phyloP scores from a whole-genome alignment of 805 yeast species.

The Pichia membranifaciens region DNA sequence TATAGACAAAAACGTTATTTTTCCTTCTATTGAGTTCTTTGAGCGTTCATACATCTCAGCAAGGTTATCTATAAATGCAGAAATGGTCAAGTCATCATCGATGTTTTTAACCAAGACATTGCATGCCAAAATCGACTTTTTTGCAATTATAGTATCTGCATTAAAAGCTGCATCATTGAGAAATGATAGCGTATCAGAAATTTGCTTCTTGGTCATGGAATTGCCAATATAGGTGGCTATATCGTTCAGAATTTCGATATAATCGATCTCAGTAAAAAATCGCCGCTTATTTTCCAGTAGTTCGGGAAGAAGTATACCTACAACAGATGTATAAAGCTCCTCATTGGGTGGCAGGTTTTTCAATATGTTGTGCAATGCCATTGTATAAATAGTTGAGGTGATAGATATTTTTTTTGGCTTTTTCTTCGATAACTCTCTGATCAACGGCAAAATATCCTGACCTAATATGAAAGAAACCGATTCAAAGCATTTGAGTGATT shows the following conservation, averaged over 20 bases:
- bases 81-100: constrained; percentile 8
- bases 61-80: background rate
- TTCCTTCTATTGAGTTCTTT: constrained; percentile 7
- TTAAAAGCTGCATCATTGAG: constrained; percentile 34
- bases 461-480: constrained; percentile 32
- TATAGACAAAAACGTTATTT: background rate
- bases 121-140: constrained; percentile 38
- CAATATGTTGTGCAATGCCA: constrained; percentile 45
- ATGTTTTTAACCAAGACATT: constrained; percentile 29
- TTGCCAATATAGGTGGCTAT: constrained; percentile 41
- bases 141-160: constrained; percentile 41
- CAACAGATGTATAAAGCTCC: constrained; percentile 22
- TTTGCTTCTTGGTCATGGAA: constrained; percentile 22
- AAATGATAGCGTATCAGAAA: constrained; percentile 20
- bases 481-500: constrained; percentile 52
- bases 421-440: constrained; percentile 25
- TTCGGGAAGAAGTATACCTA: constrained; percentile 35
- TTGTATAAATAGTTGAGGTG: constrained; percentile 46
- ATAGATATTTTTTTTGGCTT: constrained; percentile 27
- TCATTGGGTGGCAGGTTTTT: constrained; percentile 26
- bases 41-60: background rate
- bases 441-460: constrained; percentile 26
- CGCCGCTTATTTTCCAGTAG: constrained; percentile 21
- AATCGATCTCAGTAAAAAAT: constrained; percentile 39
- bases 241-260: constrained; percentile 56